These are phyloP conservation scores for Brettanomyces sp. DNA, from an alignment of 805 yeast species.

Conservation along the genomic window DNA sequence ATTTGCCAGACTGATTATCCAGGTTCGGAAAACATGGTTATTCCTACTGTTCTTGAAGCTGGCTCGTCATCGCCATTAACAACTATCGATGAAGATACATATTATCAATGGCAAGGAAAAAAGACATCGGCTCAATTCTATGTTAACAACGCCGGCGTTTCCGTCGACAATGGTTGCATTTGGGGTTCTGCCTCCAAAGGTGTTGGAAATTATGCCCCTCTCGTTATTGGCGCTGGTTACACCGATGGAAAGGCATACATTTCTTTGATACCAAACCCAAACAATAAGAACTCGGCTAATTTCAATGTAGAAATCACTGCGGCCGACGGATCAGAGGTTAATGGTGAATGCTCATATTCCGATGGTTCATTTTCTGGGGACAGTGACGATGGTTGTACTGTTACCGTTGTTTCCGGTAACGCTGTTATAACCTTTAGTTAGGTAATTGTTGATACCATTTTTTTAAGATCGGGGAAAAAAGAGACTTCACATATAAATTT, in stretches of 20 bases:
- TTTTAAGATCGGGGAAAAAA: too few species aligned
- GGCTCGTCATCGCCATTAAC: constrained; percentile 44
- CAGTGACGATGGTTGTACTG: constrained; percentile 88
- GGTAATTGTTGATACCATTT: not conserved
- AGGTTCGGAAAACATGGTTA: constrained; percentile 73
- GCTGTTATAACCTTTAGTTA: constrained; percentile 75
- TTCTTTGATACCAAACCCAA: constrained; percentile 72
- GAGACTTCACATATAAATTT: too few species aligned
- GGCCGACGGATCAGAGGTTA: constrained; percentile 46
- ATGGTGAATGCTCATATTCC: constrained; percentile 74
- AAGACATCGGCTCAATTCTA: constrained; percentile 65
- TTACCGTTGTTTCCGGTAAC: constrained; percentile 72
- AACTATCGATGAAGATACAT: constrained; percentile 50
- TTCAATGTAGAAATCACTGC: constrained; percentile 75
- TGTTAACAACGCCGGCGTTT: constrained; percentile 70
- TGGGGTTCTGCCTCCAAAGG: constrained; percentile 56
- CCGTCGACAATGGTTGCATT: constrained; percentile 58
- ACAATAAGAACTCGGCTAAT: constrained; percentile 49
- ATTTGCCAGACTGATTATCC: constrained; percentile 76
- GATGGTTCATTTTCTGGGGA: constrained; percentile 65
- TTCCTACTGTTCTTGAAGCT: constrained; percentile 56
- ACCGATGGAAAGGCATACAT: constrained; percentile 50
- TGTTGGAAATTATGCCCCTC: constrained; percentile 75
- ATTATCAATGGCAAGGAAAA: constrained; percentile 55
- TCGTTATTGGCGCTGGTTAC: constrained; percentile 70